Percentiles rank a stretch among this genome's conserved stretches.
phyloP scores from a whole-genome alignment of 2,329 filamentous ascomycete genomes.

The Lanzia echinophila region DNA sequence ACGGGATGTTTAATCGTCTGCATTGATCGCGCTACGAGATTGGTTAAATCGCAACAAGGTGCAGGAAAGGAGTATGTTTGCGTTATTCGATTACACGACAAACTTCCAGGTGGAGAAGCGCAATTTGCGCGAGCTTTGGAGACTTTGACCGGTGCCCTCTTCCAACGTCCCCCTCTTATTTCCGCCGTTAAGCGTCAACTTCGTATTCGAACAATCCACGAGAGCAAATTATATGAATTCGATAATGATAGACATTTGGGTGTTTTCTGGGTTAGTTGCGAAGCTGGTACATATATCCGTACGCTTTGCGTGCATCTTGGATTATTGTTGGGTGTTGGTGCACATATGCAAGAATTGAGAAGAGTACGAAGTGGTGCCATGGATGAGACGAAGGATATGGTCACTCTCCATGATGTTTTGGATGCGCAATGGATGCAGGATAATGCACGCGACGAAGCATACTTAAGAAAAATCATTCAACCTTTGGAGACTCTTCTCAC shows the following conservation, averaged over 20 bases:
- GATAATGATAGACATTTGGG: slow-evolving; percentile 96
- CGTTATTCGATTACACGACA: slow-evolving; percentile 92
- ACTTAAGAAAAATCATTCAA: slow-evolving; percentile 83
- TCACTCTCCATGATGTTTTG: slow-evolving; percentile 90
- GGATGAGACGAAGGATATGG: slow-evolving; percentile 82
- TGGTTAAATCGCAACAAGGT: slow-evolving; percentile 98
- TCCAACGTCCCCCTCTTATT: slow-evolving; percentile 94
- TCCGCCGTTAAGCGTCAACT: slow-evolving; percentile 98
- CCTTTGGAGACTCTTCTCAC: slow-evolving; percentile 89
- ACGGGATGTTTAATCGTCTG: slow-evolving; percentile 93
- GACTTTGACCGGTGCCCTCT: slow-evolving; percentile 91
- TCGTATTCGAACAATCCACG: slow-evolving; percentile 95
- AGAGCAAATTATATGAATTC: slow-evolving; percentile 94
- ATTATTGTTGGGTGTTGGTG: slow-evolving; percentile 70
- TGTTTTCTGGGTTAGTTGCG: slow-evolving; percentile 99
- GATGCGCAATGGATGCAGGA: slow-evolving; percentile 96
- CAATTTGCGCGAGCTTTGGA: slow-evolving; percentile 92
- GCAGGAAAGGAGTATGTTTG: slow-evolving; percentile 99
- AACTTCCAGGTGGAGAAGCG: slow-evolving; percentile 84
- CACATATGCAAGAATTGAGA: slow-evolving; percentile 96
- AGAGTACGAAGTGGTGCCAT: slow-evolving; percentile 92
- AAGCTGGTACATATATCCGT: slow-evolving; percentile 97
- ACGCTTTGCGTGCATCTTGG: slow-evolving; percentile 94
- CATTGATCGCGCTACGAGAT: slow-evolving; percentile 91
- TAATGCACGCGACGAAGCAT: slow-evolving; percentile 91